phyloP scores from a whole-genome alignment of 1,284 basidiomycete species.

The Abortiporus biennis region DNA sequence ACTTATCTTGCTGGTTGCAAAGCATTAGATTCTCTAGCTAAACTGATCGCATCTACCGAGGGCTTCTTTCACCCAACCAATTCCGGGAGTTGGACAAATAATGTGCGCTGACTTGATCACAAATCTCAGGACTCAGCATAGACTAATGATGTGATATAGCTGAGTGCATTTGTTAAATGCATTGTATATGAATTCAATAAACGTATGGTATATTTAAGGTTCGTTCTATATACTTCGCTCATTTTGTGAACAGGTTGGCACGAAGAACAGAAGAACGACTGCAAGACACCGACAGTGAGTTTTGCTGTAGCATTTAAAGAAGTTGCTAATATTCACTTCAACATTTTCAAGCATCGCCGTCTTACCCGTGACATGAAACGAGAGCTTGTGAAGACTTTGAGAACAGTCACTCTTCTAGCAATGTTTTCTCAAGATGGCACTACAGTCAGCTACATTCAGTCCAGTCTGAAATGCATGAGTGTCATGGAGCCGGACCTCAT shows the following conservation, averaged over 20 bases:
- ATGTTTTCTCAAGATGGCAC: slow-evolving; percentile 84
- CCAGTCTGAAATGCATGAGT: slow-evolving; percentile 68
- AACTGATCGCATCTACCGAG: slow-evolving; percentile 85
- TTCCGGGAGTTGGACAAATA: slow-evolving; percentile 63
- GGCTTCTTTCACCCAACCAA: slow-evolving; percentile 85
- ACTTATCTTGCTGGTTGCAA: slow-evolving; percentile 80
- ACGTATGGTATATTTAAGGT: slow-evolving; percentile 33
- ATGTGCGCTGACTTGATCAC: slow-evolving; percentile 33
- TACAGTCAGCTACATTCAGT: slow-evolving; percentile 63
- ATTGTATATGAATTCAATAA: slow-evolving; percentile 86
- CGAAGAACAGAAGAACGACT: slow-evolving; percentile 75
- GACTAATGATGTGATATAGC: slow-evolving; percentile 28
- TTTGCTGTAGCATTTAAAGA: neutral
- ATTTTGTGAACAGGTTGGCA: slow-evolving; percentile 54
- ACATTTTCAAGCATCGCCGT: slow-evolving; percentile 53
- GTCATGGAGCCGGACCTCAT: slow-evolving; percentile 88
- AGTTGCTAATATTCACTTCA: slow-evolving; percentile 4
- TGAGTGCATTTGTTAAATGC: slow-evolving; percentile 82
- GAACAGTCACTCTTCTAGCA: slow-evolving; percentile 80
- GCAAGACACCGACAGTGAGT: slow-evolving; percentile 72
- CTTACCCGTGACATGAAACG: slow-evolving; percentile 78
- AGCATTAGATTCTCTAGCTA: slow-evolving; percentile 81
- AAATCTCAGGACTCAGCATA: slow-evolving; percentile 6
- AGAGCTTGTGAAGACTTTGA: slow-evolving; percentile 79
- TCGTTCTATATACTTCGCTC: slow-evolving; percentile 3